Evolutionary conservation across 257 asterid genomes (phyloP).

Genomic region (Solanum piurae): DNA sequence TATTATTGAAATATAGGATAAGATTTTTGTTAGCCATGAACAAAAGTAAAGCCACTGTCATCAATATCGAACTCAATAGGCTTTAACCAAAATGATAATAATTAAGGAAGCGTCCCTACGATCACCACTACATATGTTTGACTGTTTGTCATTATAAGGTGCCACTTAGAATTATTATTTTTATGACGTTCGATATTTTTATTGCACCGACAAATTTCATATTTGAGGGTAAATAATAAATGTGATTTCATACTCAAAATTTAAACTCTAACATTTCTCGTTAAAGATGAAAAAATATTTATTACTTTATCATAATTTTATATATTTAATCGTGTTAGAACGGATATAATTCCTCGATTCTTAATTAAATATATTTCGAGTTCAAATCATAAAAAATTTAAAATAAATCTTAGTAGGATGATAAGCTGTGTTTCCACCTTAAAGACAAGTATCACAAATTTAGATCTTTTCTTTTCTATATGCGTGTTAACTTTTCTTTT

Average conservation of each 20-base stretch:
- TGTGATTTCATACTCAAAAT: neutral
- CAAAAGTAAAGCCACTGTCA: neutral
- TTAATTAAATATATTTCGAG: too few relatives aligned
- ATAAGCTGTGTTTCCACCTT: too few relatives aligned
- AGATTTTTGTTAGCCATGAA: neutral
- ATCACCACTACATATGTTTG: neutral
- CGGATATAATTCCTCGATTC: neutral
- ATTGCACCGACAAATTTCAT: neutral
- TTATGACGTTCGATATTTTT: too few relatives aligned
- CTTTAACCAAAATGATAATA: neutral
- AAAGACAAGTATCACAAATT: too few relatives aligned
- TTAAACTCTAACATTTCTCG: fast-evolving
- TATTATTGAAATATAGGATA: neutral
- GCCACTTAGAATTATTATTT: neutral
- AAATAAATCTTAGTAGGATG: too few relatives aligned
- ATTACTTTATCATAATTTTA: fast-evolving
- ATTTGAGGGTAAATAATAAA: neutral
- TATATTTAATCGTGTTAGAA: neutral
- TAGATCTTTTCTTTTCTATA: too few relatives aligned
- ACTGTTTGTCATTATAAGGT: neutral
- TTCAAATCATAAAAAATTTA: too few relatives aligned
- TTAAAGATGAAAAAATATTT: neutral
- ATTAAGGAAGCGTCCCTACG: neutral
- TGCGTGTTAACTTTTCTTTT: neutral
- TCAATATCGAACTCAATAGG: neutral